Base-by-base conservation (phyloP, 441 rosid species). In the Sinapis alba region DNA sequence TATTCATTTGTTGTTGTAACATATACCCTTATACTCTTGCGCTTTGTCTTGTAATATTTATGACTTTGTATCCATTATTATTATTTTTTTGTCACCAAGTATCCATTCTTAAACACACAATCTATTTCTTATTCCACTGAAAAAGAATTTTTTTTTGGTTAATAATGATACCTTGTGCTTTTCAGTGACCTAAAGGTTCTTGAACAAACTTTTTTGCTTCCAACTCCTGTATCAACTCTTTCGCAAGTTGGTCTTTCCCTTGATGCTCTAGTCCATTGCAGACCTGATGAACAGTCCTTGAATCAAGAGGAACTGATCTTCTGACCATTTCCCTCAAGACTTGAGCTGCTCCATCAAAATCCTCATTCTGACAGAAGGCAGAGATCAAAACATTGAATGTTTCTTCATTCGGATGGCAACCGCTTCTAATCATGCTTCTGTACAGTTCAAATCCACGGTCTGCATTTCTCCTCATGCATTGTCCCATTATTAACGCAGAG, bases 401-500 rank as follows among this genome's bases (percentile, higher is more conserved):
- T 15, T 75, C 68, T 54, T 84, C 70, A 54, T 84, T 88, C 2
- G 90, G 96, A 80, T 82, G 87, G 58, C 69, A 84, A 23, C 94
- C 92, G n/a, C 83, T 81, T 72, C 87, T 86, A 59, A 80, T 75
- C 98, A 91, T 93, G 80, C 86, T 83, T 79, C 77, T 86, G 69
- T 86, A 93, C 15, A 91, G 78, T 83, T 88, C 86, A 72, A 88
- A 87, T 3, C 88, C 96, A 6, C 88, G 82, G 54, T 87, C 89
- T 3, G 90, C 81, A 56, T 86, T 86, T 62, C 79, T 84, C 83
- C 91, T 87, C 34, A 75, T 83, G 59, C 90, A 91, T 79, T 89
- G 97, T 62, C 96, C 98, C 41, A 50, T 58, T 16, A 91, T 91
- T 27, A 93, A 88, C 5, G 91, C 91, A 19, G 90, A 84, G 71